Percentiles rank a stretch among this genome's conserved stretches.
phyloP scores from a whole-genome alignment of 257 asterid species.

The Nicotiana sylvestris region DNA sequence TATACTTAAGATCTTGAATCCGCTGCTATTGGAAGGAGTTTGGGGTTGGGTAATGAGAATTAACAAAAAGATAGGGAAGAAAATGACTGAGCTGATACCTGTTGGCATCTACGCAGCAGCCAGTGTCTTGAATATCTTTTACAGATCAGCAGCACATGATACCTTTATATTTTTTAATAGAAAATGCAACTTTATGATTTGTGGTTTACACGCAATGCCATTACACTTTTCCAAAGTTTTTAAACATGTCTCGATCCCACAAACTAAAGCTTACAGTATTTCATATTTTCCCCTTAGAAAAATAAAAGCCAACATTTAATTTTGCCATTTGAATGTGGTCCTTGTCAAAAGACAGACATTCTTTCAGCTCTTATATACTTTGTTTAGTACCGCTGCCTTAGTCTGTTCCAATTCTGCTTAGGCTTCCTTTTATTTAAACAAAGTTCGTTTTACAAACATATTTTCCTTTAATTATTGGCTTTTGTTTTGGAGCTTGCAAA shows the following conservation, averaged over 20 bases:
- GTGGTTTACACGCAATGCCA: conserved; percentile 60
- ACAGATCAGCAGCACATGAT: conserved; percentile 59
- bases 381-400: too few relatives aligned
- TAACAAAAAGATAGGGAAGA: not conserved
- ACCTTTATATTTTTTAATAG: not conserved
- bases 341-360: not conserved
- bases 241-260: not conserved
- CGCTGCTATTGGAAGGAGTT: too few relatives aligned
- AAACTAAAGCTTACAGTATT: not conserved
- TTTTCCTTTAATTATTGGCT: not conserved
- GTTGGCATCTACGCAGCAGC: conserved; percentile 5
- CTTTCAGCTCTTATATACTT: not conserved
- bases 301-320: not conserved
- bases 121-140: conserved; percentile 22
- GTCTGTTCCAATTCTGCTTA: too few relatives aligned
- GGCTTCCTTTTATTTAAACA: too few relatives aligned
- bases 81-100: not conserved
- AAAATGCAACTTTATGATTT: conserved; percentile 22
- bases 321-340: not conserved
- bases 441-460: not conserved
- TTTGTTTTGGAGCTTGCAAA: not conserved
- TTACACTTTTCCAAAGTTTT: conserved; percentile 12
- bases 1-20: too few relatives aligned
- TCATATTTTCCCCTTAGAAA: not conserved
- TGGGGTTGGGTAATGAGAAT: not conserved